Conservation (phyloP, 2,329 filamentous ascomycete genomes). For the Penicillium thymicola region DNA sequence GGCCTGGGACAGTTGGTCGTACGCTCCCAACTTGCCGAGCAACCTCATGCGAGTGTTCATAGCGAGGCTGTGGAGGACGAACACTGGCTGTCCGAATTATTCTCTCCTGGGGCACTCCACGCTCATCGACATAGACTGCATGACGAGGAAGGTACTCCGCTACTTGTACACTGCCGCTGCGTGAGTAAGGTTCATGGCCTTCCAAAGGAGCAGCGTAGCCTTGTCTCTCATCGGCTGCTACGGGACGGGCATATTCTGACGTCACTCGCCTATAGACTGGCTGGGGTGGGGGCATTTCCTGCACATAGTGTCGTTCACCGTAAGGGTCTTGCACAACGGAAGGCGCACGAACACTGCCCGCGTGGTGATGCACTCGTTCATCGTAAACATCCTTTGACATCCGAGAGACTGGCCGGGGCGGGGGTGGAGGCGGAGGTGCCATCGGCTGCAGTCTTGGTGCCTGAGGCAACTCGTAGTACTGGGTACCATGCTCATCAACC, state of each 20-base stretch:
- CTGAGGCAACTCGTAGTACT: slow-evolving; percentile 63
- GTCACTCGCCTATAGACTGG: slow-evolving; percentile 40
- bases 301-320: slow-evolving; percentile 39
- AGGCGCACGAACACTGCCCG: slow-evolving; percentile 37
- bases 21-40: slow-evolving; percentile 43
- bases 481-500: slow-evolving; percentile 77
- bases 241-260: slow-evolving; percentile 34
- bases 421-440: slow-evolving; percentile 34
- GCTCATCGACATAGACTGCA: slow-evolving; percentile 60
- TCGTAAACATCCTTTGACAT: slow-evolving; percentile 35
- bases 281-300: slow-evolving; percentile 46
- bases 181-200: slow-evolving; percentile 35
- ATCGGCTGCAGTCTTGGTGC: slow-evolving; percentile 35
- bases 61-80: slow-evolving; percentile 50
- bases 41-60: slow-evolving; percentile 42
- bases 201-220: slow-evolving; percentile 33
- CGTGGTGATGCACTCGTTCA: slow-evolving; percentile 30
- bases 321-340: slow-evolving; percentile 45
- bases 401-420: slow-evolving; percentile 33
- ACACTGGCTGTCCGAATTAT: slow-evolving; percentile 56
- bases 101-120: slow-evolving; percentile 57
- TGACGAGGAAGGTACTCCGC: slow-evolving; percentile 40
- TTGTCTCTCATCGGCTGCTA: slow-evolving; percentile 28
- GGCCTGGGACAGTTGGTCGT: slow-evolving; percentile 37
- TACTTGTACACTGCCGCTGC: slow-evolving; percentile 42